Evolutionary conservation across 495 filamentous ascomycete genomes (phyloP).

Genomic region (Trichocladium uniseriatum): DNA sequence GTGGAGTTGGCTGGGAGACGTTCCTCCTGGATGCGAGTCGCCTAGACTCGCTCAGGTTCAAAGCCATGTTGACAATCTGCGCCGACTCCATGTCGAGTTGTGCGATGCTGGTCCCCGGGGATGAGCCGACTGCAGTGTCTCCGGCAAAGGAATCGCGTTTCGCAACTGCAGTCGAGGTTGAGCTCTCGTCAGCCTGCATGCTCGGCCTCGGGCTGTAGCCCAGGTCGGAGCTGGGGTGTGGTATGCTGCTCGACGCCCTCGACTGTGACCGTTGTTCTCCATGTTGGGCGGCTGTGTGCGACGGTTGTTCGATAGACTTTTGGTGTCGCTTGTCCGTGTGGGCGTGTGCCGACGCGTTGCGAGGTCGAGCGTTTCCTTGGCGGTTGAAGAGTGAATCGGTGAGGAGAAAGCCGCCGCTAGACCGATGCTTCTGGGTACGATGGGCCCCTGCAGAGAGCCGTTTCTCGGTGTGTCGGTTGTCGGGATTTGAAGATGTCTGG

Average conservation of each 20-base stretch:
- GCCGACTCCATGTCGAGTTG: conserved; percentile 61
- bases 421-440: conserved; percentile 33
- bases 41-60: conserved; percentile 80
- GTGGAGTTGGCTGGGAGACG: conserved; percentile 42
- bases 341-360: neutral
- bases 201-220: neutral
- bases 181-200: conserved; percentile 4
- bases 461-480: conserved; percentile 13
- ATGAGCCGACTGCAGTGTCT: conserved; percentile 17
- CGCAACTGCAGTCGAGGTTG: conserved; percentile 8
- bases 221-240: neutral
- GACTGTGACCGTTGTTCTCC: conserved; percentile 6
- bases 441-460: conserved; percentile 19
- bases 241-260: neutral
- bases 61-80: conserved; percentile 82
- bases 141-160: conserved; percentile 15
- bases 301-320: conserved; percentile 11
- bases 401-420: conserved; percentile 40
- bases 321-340: conserved; percentile 11
- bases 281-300: neutral
- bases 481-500: conserved; percentile 13
- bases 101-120: conserved; percentile 12
- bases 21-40: conserved; percentile 50
- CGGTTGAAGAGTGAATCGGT: conserved; percentile 25
- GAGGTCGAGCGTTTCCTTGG: neutral